Base-by-base conservation (phyloP, 164 flowering plant species). In the Annona squamosa region DNA sequence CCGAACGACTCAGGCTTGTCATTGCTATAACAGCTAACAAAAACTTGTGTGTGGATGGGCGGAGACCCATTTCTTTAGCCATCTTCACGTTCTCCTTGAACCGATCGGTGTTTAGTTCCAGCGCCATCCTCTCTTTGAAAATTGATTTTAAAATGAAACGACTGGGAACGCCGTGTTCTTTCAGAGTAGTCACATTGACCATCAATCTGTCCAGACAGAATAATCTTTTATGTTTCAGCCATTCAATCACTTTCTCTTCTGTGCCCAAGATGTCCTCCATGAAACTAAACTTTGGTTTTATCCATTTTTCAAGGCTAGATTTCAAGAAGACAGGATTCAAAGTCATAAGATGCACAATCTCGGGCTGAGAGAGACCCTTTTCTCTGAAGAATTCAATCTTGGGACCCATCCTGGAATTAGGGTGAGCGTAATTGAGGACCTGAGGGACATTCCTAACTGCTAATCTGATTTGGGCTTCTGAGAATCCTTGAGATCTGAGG, bases 41-140 rank as follows among this genome's bases (percentile, higher is more conserved):
- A 62, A 80, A 80, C 13, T 0, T 12, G 18, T 0, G 0, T 12
- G 3, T 64, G 1, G 19, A 17, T 26, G 80, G 80, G 41, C 74
- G n/a, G 59, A 80, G 68, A 17, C 82, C 82, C 75, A 79, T 74
- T 37, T 44, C 59, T 47, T 16, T 67, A 1, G 68, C 72, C 2
- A 16, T 7, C 3, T 62, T 48, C 37, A 79, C 64, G 57, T 10
- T 26, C 46, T 64, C 44, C 1, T 2, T 52, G 57, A 80, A 77
- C 17, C 7, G 12, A 46, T 44, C 72, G 41, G 17, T 19, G 17
- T 4, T 52, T 0, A 19, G 9, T 48, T 63, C 3, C n/a, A 72
- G 4, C 12, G 65, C 61, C 67, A 26, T 16, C 3, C 73, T 77
- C 0, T 74, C 41, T 0, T 0, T 1, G 0, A 10, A 48, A 0